Percentiles rank a stretch among this genome's conserved stretches.
These are phyloP conservation scores for Melampsora medusae DNA, from an alignment of 1,284 basidiomycete genomes.

Conservation along the genomic window DNA sequence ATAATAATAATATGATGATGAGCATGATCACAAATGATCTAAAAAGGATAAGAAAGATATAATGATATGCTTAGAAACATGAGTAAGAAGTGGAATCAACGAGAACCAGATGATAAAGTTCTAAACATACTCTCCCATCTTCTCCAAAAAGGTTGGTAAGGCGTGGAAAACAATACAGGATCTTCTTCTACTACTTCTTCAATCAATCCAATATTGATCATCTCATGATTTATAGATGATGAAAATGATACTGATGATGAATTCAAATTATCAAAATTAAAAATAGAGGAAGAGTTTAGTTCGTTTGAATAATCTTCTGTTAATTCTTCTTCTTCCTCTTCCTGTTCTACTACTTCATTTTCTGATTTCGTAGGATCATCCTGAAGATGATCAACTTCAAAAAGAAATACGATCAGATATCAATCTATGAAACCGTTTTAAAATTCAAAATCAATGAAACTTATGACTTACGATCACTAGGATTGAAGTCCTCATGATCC, in stretches of 20 bases:
- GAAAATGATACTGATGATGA: too few relatives aligned
- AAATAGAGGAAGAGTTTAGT: not conserved
- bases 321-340: not conserved
- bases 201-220: not conserved
- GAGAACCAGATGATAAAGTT: slow-evolving; percentile 6
- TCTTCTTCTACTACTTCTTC: slow-evolving; percentile 2
- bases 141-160: slow-evolving; percentile 4
- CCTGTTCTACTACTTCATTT: not conserved
- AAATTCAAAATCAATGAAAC: too few relatives aligned
- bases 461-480: too few relatives aligned
- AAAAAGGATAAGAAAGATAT: not conserved
- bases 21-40: not conserved
- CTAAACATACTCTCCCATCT: slow-evolving; percentile 12
- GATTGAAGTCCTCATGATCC: too few relatives aligned
- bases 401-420: too few relatives aligned
- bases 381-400: too few relatives aligned
- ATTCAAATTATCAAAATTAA: not conserved
- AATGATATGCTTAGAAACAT: too few relatives aligned
- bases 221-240: too few relatives aligned
- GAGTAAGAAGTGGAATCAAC: not conserved
- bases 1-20: not conserved
- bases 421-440: too few relatives aligned
- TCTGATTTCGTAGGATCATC: not conserved
- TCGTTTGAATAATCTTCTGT: not conserved
- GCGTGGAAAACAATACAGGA: not conserved